Conservation (phyloP, 768 basidiomycete genomes). For the Chalciporus piperatus region DNA sequence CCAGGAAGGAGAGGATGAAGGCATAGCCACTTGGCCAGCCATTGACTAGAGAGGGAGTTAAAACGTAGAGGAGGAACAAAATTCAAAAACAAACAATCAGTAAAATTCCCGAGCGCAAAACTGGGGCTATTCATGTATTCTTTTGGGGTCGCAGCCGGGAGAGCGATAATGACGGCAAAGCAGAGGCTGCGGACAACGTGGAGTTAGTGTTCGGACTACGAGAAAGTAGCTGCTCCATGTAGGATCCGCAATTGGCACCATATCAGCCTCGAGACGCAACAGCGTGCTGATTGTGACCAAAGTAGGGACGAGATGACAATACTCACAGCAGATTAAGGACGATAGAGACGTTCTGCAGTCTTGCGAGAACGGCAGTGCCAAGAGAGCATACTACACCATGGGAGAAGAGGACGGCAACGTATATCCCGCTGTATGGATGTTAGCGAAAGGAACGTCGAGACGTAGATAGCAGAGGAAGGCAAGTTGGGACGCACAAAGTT, state of each 20-base stretch:
- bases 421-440: slow-evolving; percentile 57
- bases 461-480: background rate
- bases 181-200: slow-evolving; percentile 50
- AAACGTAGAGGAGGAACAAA: background rate
- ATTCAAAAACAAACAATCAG: slow-evolving; percentile 44
- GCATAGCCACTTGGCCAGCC: slow-evolving; percentile 50
- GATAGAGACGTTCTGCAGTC: slow-evolving; percentile 69
- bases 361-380: slow-evolving; percentile 61
- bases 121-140: slow-evolving; percentile 58
- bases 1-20: slow-evolving; percentile 50
- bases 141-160: slow-evolving; percentile 61
- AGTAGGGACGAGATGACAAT: no score
- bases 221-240: no score
- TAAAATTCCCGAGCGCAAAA: slow-evolving; percentile 61
- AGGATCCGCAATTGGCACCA: no score
- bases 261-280: slow-evolving; percentile 22
- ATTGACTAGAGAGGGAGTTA: slow-evolving; percentile 25
- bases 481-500: slow-evolving; percentile 42
- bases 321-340: slow-evolving; percentile 66
- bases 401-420: slow-evolving; percentile 54
- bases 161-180: slow-evolving; percentile 64
- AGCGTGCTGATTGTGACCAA: no score
- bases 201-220: no score
- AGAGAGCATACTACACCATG: slow-evolving; percentile 68
- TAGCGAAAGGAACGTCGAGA: background rate